Conservation (phyloP, 2,329 filamentous ascomycete species). For the Paraphaeosphaeria minitans region DNA sequence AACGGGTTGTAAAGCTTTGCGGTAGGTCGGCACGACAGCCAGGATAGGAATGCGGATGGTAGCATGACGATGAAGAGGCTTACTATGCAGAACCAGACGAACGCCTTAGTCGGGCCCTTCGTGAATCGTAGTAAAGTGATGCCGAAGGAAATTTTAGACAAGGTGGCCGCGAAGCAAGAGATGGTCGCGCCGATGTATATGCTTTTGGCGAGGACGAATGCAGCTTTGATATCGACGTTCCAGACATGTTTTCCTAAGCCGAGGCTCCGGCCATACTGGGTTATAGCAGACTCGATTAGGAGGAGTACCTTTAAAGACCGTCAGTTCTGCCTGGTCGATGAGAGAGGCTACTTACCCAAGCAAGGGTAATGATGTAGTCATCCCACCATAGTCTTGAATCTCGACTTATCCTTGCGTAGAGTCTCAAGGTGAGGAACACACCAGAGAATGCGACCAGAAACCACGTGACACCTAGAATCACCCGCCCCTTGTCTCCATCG, state of each 20-base stretch:
- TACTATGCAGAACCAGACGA: constrained; percentile 32
- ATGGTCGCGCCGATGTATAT: constrained; percentile 27
- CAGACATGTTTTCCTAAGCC: constrained; percentile 31
- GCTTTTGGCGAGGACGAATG: constrained; percentile 20
- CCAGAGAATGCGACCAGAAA: constrained; percentile 27
- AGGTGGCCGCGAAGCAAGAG: constrained; percentile 32
- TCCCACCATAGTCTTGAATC: constrained; percentile 37
- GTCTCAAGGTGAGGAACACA: constrained; percentile 26
- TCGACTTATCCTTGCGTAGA: constrained; percentile 36
- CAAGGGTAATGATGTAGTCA: constrained; percentile 32
- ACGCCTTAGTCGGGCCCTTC: constrained; percentile 16
- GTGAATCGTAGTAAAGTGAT: constrained; percentile 35
- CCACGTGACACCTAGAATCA: constrained; percentile 35
- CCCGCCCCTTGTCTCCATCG: constrained; percentile 25
- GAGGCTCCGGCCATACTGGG: constrained; percentile 26
- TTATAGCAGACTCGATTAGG: constrained; percentile 24
- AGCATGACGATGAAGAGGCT: constrained; percentile 35
- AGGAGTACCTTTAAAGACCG: constrained; percentile 25
- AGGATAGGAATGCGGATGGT: constrained; percentile 27
- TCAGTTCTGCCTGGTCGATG: background rate
- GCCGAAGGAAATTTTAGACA: constrained; percentile 38
- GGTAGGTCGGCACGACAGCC: constrained; percentile 25
- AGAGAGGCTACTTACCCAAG: constrained; percentile 26
- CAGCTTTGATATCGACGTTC: constrained; percentile 23
- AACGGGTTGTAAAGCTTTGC: constrained; percentile 25